Evolutionary conservation across 2,329 filamentous ascomycete species (phyloP).

Genomic region (Fusarium lyarnte): DNA sequence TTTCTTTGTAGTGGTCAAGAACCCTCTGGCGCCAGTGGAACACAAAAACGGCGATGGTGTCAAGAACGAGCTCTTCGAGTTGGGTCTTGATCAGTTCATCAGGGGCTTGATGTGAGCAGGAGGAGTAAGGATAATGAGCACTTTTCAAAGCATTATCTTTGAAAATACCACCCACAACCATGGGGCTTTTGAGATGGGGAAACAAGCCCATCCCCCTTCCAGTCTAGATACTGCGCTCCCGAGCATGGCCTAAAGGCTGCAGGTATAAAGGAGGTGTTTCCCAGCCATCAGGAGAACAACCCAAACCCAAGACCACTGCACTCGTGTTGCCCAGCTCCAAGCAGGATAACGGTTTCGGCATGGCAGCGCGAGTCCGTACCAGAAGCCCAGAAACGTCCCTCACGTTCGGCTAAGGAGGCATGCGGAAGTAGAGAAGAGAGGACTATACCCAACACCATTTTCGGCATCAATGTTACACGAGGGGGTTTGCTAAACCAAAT

Average conservation of each 20-base stretch:
- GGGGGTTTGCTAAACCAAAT: neutral
- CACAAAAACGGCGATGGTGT: constrained; percentile 76
- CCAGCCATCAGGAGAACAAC: neutral
- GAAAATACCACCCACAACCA: neutral
- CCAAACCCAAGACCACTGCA: neutral
- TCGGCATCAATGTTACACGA: constrained; percentile 38
- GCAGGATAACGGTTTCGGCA: neutral
- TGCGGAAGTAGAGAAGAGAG: constrained; percentile 3
- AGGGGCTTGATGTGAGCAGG: constrained; percentile 66
- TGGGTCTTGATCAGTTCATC: constrained; percentile 81
- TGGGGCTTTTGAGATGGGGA: neutral
- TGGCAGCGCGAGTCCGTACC: neutral
- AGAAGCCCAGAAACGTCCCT: neutral
- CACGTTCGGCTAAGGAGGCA: neutral
- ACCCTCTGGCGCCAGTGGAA: constrained; percentile 73
- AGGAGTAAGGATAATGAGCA: neutral
- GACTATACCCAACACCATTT: constrained; percentile 39
- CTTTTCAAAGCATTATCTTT: constrained; percentile 9
- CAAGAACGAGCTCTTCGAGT: constrained; percentile 75
- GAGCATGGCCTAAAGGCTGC: neutral
- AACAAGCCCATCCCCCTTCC: neutral
- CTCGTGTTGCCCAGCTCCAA: neutral
- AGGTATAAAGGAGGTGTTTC: neutral
- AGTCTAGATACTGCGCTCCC: neutral
- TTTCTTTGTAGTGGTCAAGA: constrained; percentile 69